A percentile compares a stretch with the other conserved stretches of the same genome.
Conservation (phyloP, 805 yeast genomes). For the Saturnispora hagleri region DNA sequence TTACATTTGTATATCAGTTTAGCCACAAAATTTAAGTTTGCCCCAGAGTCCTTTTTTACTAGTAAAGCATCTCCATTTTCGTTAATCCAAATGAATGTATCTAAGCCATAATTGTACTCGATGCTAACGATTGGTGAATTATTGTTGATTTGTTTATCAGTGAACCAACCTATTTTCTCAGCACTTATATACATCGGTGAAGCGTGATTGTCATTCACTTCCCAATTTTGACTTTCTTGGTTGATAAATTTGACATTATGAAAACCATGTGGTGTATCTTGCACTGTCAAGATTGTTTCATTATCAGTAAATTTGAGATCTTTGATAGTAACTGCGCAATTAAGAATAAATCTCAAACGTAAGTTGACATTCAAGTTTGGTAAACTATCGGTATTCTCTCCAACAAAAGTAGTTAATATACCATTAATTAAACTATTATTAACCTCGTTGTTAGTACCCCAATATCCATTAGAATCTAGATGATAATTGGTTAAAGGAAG, state of each 20-base stretch:
- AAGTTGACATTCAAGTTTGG: conserved; percentile 28
- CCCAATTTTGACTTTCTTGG: conserved; percentile 9
- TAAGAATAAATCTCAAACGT: conserved; percentile 27
- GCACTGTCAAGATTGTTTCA: conserved; percentile 22
- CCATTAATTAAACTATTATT: conserved; percentile 8
- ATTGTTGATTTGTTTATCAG: conserved; percentile 10
- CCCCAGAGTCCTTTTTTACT: conserved; percentile 8
- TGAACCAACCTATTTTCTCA: conserved; percentile 28
- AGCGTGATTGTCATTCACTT: conserved; percentile 15
- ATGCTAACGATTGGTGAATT: conserved; percentile 13
- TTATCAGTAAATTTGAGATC: conserved; percentile 23
- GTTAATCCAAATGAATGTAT: conserved; percentile 26
- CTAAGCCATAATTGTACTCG: conserved; percentile 17
- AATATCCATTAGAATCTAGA: conserved; percentile 6
- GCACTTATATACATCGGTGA: conserved; percentile 17
- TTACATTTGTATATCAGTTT: conserved; percentile 16
- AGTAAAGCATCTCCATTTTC: conserved; percentile 25
- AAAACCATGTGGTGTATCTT: conserved; percentile 27
- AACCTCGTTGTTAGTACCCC: conserved; percentile 9
- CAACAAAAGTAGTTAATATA: conserved; percentile 22
- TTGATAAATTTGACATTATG: conserved; percentile 19
- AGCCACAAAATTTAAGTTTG: conserved; percentile 19
- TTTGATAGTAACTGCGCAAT: conserved; percentile 25
- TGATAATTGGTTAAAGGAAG: conserved; percentile 10
- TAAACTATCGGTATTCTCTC: conserved; percentile 16